Conservation (phyloP, 208 protist genomes). For the Leishmania tropica region DNA sequence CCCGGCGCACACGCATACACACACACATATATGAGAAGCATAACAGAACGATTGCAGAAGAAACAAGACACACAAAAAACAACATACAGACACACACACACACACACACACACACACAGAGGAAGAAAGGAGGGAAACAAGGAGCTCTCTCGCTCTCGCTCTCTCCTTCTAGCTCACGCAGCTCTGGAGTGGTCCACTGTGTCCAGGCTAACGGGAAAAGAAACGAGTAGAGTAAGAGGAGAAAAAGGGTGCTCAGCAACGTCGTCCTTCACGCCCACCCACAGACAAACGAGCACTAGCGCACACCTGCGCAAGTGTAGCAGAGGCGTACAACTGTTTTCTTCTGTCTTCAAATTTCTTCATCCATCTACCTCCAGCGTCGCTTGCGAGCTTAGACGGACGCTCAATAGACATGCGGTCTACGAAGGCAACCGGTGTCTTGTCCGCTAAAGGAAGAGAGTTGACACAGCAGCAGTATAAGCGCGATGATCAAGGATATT, state of each 20-base stretch:
- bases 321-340: background rate
- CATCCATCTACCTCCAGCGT: background rate
- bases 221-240: background rate
- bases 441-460: background rate
- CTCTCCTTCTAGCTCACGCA: background rate
- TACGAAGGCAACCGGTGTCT: background rate
- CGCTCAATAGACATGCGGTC: background rate
- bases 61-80: background rate
- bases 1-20: background rate
- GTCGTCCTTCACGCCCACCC: background rate
- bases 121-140: background rate
- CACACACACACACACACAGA: background rate
- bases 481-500: background rate
- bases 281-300: background rate
- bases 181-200: constrained; percentile 9
- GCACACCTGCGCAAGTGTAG: background rate
- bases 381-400: background rate
- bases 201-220: constrained; percentile 1
- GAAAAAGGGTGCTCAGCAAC: background rate
- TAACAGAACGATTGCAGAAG: background rate
- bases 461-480: background rate
- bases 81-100: background rate
- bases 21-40: background rate
- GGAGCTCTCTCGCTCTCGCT: background rate
- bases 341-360: background rate